Evolutionary conservation across 2,329 filamentous ascomycete genomes (phyloP).

Genomic region (Exophiala mesophila): DNA sequence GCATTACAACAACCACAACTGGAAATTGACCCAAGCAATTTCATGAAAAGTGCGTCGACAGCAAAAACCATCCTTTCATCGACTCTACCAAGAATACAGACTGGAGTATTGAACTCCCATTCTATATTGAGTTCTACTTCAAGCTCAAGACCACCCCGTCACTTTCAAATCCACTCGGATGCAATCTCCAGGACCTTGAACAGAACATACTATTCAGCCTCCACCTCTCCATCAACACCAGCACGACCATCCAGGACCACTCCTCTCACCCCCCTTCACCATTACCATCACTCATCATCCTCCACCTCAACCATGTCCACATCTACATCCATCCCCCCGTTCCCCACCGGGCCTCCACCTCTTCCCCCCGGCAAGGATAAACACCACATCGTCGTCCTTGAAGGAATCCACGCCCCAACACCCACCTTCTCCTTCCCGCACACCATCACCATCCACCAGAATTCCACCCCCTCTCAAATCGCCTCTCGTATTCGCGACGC

Average conservation of each 20-base stretch:
- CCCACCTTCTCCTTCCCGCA: slow-evolving; percentile 41
- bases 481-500: slow-evolving; percentile 42
- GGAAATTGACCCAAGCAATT: too few species aligned
- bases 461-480: slow-evolving; percentile 34
- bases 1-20: too few species aligned
- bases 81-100: too few species aligned
- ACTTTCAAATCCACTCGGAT: too few species aligned
- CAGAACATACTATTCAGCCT: too few species aligned
- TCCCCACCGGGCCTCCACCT: slow-evolving; percentile 19
- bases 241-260: background rate
- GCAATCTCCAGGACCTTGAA: too few species aligned
- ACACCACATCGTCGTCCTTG: slow-evolving; percentile 46
- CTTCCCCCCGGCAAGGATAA: slow-evolving; percentile 29
- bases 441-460: slow-evolving; percentile 37
- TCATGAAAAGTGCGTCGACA: too few species aligned
- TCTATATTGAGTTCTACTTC: too few species aligned
- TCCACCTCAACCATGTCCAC: too few species aligned
- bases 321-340: background rate
- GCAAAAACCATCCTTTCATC: too few species aligned
- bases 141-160: too few species aligned
- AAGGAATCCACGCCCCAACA: slow-evolving; percentile 40
- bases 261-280: background rate
- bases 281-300: background rate
- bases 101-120: too few species aligned
- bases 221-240: background rate